phyloP scores from a whole-genome alignment of 1,139 yeast species.

The Candida dubliniensis region DNA sequence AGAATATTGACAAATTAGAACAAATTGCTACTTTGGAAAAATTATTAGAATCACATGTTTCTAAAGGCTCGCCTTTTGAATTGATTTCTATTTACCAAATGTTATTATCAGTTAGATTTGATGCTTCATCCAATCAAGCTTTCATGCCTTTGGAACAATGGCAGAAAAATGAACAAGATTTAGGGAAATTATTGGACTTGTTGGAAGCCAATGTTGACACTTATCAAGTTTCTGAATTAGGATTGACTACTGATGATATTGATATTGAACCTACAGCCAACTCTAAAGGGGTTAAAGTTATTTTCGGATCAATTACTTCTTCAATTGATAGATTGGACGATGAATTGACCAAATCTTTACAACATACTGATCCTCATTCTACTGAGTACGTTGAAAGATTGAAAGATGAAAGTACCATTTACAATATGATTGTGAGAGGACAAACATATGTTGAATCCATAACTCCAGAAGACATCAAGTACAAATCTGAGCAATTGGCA shows the following conservation, averaged over 20 bases:
- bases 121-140: conserved; percentile 63
- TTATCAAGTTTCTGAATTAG: conserved; percentile 78
- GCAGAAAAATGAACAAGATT: conserved; percentile 68
- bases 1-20: conserved; percentile 81
- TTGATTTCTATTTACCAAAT: conserved; percentile 75
- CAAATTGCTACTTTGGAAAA: conserved; percentile 73
- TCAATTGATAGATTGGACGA: conserved; percentile 93
- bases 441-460: conserved; percentile 81
- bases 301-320: conserved; percentile 83
- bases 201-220: conserved; percentile 59
- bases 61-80: conserved; percentile 58
- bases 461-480: conserved; percentile 45
- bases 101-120: conserved; percentile 87
- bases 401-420: conserved; percentile 80
- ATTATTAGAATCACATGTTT: conserved; percentile 42
- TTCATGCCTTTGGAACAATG: conserved; percentile 83
- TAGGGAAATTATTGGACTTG: conserved; percentile 60
- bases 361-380: conserved; percentile 91
- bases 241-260: conserved; percentile 73
- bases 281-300: conserved; percentile 62
- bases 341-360: conserved; percentile 85
- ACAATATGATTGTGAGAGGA: conserved; percentile 75
- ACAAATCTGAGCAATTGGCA: conserved; percentile 61
- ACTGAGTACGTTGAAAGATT: conserved; percentile 89
- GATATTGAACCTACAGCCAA: conserved; percentile 75